Evolutionary conservation across 371 early-diverging fungal species (phyloP).

Genomic region (Mortierella sp.): DNA sequence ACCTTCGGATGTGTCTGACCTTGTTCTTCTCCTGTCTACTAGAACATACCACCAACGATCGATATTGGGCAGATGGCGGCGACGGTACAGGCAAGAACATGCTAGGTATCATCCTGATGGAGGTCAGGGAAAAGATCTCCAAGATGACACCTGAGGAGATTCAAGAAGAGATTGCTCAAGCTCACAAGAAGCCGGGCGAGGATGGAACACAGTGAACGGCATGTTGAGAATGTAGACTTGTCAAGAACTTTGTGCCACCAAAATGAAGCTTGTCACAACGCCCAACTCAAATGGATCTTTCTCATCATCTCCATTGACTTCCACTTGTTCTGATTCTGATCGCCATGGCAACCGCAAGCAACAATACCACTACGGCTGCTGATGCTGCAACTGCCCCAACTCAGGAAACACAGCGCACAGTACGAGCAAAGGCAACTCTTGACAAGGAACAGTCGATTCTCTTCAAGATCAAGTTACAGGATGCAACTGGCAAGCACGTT

Average conservation of each 20-base stretch:
- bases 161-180: constrained; percentile 16
- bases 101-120: constrained; percentile 56
- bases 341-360: constrained; percentile 16
- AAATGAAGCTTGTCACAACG: too few relatives aligned
- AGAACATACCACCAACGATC: constrained; percentile 60
- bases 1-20: too few relatives aligned
- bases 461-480: constrained; percentile 48
- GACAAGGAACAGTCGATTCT: constrained; percentile 46
- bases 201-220: too few relatives aligned
- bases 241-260: too few relatives aligned
- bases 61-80: constrained; percentile 65
- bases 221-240: too few relatives aligned
- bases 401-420: constrained; percentile 1
- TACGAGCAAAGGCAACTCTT: constrained; percentile 32
- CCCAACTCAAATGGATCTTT: not conserved
- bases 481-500: constrained; percentile 44
- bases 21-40: not conserved
- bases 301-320: not conserved
- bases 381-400: not conserved
- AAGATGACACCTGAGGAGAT: constrained; percentile 24
- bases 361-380: constrained; percentile 6
- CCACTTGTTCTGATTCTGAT: not conserved
- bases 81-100: constrained; percentile 58
- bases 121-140: constrained; percentile 42
- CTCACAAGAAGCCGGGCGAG: not conserved